Percentiles rank a stretch among this genome's conserved stretches.
phyloP scores from a whole-genome alignment of 257 asterid genomes.

The Linderniella brevidens region DNA sequence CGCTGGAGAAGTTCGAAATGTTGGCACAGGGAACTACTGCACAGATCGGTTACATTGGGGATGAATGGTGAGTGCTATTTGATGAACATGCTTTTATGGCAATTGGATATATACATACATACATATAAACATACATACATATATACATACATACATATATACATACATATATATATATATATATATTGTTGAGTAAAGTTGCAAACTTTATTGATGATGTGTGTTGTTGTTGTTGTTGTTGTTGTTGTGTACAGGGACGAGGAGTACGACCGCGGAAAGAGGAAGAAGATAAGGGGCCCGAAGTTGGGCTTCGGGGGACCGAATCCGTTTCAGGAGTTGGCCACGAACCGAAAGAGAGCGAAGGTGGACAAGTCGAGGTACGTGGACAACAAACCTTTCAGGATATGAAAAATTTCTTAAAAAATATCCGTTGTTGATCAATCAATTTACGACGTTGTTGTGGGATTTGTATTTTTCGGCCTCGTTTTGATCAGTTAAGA shows the following conservation, averaged over 20 bases:
- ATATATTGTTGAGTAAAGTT: background rate
- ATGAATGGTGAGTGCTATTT: slow-evolving; percentile 57
- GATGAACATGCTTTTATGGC: background rate
- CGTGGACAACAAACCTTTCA: slow-evolving; percentile 37
- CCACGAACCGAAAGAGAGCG: slow-evolving; percentile 23
- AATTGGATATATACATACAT: background rate
- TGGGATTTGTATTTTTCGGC: no score
- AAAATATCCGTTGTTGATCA: no score
- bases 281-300: slow-evolving; percentile 59
- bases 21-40: slow-evolving; percentile 12
- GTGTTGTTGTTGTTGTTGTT: background rate
- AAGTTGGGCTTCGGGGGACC: slow-evolving; percentile 35
- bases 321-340: slow-evolving; percentile 67
- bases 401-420: no score
- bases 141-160: background rate
- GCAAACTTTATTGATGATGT: background rate
- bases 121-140: no score
- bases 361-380: slow-evolving; percentile 27
- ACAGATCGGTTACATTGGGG: slow-evolving; percentile 65
- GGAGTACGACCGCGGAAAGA: slow-evolving; percentile 85
- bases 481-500: no score
- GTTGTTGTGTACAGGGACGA: slow-evolving; percentile 51
- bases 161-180: background rate
- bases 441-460: no score
- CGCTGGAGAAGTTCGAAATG: slow-evolving; percentile 16